Conservation (phyloP, 1,139 yeast genomes). For the Scheffersomyces illinoinensis region DNA sequence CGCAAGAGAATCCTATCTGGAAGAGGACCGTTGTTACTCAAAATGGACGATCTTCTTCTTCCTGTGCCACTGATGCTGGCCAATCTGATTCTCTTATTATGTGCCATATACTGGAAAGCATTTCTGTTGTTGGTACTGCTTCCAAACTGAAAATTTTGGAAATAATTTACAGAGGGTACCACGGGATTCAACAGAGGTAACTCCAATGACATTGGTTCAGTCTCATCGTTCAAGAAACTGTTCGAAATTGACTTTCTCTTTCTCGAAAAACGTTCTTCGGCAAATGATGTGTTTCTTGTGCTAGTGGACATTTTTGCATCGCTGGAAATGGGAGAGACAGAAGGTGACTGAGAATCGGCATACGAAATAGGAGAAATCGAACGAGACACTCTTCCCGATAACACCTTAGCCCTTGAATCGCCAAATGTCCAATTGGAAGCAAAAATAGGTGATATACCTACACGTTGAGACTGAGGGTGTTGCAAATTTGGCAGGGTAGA, state of each 20-base stretch:
- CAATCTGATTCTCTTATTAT: constrained; percentile 51
- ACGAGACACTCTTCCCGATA: constrained; percentile 14
- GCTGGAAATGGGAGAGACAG: constrained; percentile 4
- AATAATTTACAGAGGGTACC: constrained; percentile 31
- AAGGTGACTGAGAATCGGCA: constrained; percentile 5
- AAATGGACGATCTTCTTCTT: constrained; percentile 57
- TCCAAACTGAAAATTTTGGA: constrained; percentile 19
- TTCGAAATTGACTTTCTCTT: constrained; percentile 8
- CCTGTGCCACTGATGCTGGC: constrained; percentile 32
- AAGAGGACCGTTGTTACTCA: constrained; percentile 53
- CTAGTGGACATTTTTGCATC: constrained; percentile 4
- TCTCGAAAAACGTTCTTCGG: constrained; percentile 5
- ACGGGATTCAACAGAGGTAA: constrained; percentile 41
- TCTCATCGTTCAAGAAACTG: constrained; percentile 3
- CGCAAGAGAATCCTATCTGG: constrained; percentile 57
- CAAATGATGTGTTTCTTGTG: constrained; percentile 5
- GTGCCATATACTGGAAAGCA: constrained; percentile 52
- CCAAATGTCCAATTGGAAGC: constrained; percentile 16
- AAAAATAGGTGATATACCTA: constrained; percentile 5
- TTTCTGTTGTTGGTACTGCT: constrained; percentile 6
- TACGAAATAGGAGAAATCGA: constrained; percentile 26
- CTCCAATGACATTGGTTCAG: constrained; percentile 8
- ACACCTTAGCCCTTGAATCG: constrained; percentile 3
- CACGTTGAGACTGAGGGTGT: not conserved
- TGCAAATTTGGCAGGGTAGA: not conserved